Base-by-base conservation (phyloP, 2,329 filamentous ascomycete genomes). In the Ophiostoma novo-ulmi region DNA sequence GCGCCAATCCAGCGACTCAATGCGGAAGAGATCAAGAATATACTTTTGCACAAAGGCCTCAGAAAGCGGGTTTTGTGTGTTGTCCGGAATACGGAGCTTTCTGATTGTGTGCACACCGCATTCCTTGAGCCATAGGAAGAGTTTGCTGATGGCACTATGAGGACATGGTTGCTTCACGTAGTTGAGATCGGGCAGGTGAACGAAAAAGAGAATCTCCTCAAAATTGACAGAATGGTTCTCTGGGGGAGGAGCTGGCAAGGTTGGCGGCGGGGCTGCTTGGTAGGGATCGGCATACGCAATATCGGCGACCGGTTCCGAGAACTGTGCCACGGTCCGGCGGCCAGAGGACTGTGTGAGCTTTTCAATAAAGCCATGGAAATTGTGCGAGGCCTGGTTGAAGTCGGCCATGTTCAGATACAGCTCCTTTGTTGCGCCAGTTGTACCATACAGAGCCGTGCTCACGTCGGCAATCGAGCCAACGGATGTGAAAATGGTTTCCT, bases 111-210 rank as follows among this genome's bases (percentile, higher is more conserved):
- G 44, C 17, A 72, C 71, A n/a, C 41, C 39, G 14, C 41, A 65
- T 1, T 38, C 17, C 0, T 41, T 11, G 1, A 72, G 71, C 67
- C 71, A 72, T 4, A 36, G 8, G 17, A 72, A 72, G 4, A 72
- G 64, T 52, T 72, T 52, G 10, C 55, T 55, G 31, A 72, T 64
- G 11, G 68, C 48, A 14, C 55, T 52, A 10, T 70, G 68, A 2
- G 64, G 65, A 10, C 68, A 70, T 4, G 55, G 68, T 41, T 72
- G 64, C 22, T 61, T 68, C n/a, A 70, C 52, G 10, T 68, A 64
- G 55, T 72, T 68, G 39, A 72, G 69, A 11, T 72, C 68, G n/a
- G 71, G 71, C 10, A 72, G 68, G n/a, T 65, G 38, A n/a, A 72
- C 71, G 41, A 68, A 72, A 20, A 72, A 64, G 3, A 64, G 31